phyloP scores from a whole-genome alignment of 1,284 basidiomycete species.

The Ceratobasidium sp. region DNA sequence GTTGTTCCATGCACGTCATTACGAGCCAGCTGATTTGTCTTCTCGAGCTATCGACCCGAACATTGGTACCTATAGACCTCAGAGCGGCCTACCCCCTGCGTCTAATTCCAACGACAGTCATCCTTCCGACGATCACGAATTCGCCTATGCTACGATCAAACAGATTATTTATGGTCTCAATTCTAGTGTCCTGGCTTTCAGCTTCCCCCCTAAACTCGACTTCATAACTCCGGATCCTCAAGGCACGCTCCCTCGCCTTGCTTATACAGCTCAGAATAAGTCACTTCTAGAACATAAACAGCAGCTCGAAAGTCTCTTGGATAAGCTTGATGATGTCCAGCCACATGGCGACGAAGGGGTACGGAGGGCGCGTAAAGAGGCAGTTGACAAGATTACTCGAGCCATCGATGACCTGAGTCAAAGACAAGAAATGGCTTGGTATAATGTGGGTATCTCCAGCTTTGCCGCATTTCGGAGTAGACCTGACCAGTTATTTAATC shows the following conservation, averaged over 20 bases:
- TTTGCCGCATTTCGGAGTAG: not conserved
- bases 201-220: conserved; percentile 20
- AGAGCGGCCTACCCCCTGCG: too few species aligned
- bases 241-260: not conserved
- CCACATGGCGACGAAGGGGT: not conserved
- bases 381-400: not conserved
- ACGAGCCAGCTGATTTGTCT: too few species aligned
- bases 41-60: too few species aligned
- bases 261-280: conserved; percentile 16
- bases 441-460: not conserved
- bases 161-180: conserved; percentile 7
- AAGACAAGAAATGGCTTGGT: not conserved
- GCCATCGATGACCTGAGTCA: conserved; percentile 12
- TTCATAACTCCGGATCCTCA: not conserved
- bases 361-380: conserved; percentile 12
- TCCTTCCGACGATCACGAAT: not conserved
- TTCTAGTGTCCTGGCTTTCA: not conserved
- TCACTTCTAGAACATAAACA: conserved; percentile 16
- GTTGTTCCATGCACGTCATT: too few species aligned
- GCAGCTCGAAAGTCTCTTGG: conserved; percentile 3
- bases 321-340: not conserved
- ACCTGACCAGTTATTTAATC: too few species aligned
- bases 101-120: too few species aligned
- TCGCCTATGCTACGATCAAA: not conserved
- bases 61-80: too few species aligned